phyloP scores from a whole-genome alignment of 2,329 filamentous ascomycete species.

The Trichoderma sp. region DNA sequence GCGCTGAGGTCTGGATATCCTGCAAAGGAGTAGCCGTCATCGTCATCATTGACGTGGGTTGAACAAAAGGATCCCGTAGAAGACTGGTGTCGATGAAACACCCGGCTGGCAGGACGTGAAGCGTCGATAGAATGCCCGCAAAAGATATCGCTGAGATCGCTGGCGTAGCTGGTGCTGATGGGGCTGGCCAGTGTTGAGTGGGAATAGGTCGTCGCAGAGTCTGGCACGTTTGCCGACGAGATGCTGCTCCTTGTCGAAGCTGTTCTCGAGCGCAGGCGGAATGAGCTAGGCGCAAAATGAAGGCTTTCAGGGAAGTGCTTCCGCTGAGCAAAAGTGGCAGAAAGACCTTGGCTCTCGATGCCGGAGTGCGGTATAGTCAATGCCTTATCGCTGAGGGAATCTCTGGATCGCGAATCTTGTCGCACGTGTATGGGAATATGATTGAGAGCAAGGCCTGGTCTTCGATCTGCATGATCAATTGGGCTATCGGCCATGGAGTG shows the following conservation, averaged over 20 bases:
- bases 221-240: conserved; percentile 38
- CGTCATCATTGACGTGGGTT: conserved; percentile 40
- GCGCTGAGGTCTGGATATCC: conserved; percentile 28
- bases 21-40: conserved; percentile 30
- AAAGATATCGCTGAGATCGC: conserved; percentile 35
- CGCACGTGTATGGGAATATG: conserved; percentile 19
- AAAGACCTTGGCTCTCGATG: conserved; percentile 18
- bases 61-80: conserved; percentile 38
- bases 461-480: conserved; percentile 17
- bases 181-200: conserved; percentile 37
- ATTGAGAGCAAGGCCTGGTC: conserved; percentile 4
- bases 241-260: conserved; percentile 40
- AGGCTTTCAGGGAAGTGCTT: conserved; percentile 34
- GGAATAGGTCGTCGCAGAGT: conserved; percentile 41
- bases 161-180: conserved; percentile 37
- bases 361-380: conserved; percentile 19
- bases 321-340: conserved; percentile 13
- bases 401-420: conserved; percentile 18
- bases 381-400: conserved; percentile 25
- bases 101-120: conserved; percentile 30
- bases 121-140: conserved; percentile 28
- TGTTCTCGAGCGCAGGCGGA: conserved; percentile 37
- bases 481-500: conserved; percentile 22
- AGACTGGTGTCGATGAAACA: conserved; percentile 35
- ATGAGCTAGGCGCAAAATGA: conserved; percentile 29